Base-by-base conservation (phyloP, 2,329 filamentous ascomycete genomes). In the Calonectria fujianensis region DNA sequence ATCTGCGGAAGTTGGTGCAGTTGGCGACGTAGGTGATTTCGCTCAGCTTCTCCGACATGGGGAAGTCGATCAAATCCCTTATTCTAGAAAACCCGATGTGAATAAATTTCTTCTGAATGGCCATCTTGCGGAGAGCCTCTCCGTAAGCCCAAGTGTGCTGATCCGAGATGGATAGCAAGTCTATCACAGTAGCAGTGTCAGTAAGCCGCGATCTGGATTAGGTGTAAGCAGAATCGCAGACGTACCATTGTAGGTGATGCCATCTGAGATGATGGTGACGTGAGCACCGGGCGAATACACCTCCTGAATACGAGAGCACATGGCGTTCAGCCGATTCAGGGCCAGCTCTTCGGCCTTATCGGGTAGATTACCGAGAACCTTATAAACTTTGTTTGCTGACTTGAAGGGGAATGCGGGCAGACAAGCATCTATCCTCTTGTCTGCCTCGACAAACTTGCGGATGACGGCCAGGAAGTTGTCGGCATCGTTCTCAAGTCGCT, bases 161-260 rank as follows among this genome's bases (percentile, higher is more conserved):
- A 48, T 89, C 87, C 0, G 88, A 83, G 1, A 90, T 87, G 10
- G 86, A 84, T 18, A 90, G 79, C 0, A 90, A 80, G 57, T 90
- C 88, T 89, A 48, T 10, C 14, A n/a, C 10, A 83, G 29, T 35
- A 32, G 32, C 29, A 11, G n/a, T 11, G 5, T 69, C 16, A 68
- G 48, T 16, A 52, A 29, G 8, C 16, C 3, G 8, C 13, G 32
- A 35, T 35, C 18, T 39, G 1, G 63, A 35, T 52, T 14, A 14
- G 4, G 11, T 3, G 13, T 31, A n/a, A 18, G 39, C 9, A 16
- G 3, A 10, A 20, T 66, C 54, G 24, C 24, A 79, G 32, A 77
- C 83, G 10, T 64, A 89, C 88, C 89, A 72, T 90, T 91, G 57
- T 90, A 91, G 1, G 88, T 87, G 20, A 91, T 83, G 0, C 89